Evolutionary conservation across 176 grass and related monocot species (phyloP), one percentile per base, ranked within the genome.

Genomic region (Bonia amplexicaulis): DNA sequence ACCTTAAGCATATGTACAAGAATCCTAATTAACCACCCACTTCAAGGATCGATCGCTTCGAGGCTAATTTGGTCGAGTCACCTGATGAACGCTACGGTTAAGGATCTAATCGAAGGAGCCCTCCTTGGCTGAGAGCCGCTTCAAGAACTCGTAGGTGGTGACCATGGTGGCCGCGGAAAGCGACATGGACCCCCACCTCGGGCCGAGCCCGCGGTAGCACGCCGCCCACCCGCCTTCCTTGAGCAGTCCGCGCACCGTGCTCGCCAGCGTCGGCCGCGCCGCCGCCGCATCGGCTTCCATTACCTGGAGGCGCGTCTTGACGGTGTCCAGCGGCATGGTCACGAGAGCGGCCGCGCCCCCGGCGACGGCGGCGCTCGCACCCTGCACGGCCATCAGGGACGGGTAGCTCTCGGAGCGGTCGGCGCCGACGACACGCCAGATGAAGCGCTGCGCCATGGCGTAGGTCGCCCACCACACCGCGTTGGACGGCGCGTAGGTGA

Each of bases 381-480:
- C 96, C 88, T 99, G 96, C 73, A 99, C 96, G 63, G 83, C 93
- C 86, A 99, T 79, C 47, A 99, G 64, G 0, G 91, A 51, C 0
- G 72, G 42, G 80, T 93, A 84, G 82, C 84, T 76, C 52, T 85
- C 87, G 48, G 74, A 76, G 74, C 82, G 79, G 40, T 81, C 54
- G 81, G 66, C 26, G 6, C 90, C 88, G 5, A 99, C 74, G 16
- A 79, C 65, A 55, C 79, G 49, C 96, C 96, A 99, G 53, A 95
- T 85, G 40, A 89, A 14, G 22, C 93, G 83, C 88, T 99, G 96
- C 27, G 91, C 85, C 66, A 96, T 40, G 90, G 89, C 87, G 88
- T 99, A 99, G 77, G 93, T 86, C 0, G 91, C 90, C 96, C 96
- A 99, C 96, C 96, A 99, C 37, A 96, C 96, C 40, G 96, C 96